Percentiles rank a stretch among this genome's conserved stretches.
These are phyloP conservation scores for Lactarius hengduanensis DNA, from an alignment of 768 basidiomycete genomes.

Conservation along the genomic window DNA sequence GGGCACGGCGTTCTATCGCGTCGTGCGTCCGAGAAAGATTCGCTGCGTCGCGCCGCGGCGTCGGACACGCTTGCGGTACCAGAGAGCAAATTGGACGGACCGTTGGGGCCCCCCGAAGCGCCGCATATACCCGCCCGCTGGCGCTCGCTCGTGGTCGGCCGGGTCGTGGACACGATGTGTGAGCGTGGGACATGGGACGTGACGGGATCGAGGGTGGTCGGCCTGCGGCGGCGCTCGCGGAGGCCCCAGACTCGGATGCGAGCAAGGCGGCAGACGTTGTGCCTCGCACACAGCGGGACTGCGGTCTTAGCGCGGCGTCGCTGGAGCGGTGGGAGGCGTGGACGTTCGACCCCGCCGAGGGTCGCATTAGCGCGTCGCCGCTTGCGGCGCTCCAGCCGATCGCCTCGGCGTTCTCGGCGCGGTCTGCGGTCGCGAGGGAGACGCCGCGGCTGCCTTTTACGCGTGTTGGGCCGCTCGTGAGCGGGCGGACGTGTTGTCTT, in stretches of 20 bases:
- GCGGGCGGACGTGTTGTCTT: slow-evolving; percentile 24
- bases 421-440: slow-evolving; percentile 12
- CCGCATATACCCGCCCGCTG: slow-evolving; percentile 42
- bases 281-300: slow-evolving; percentile 29
- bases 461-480: slow-evolving; percentile 27
- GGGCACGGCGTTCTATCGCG: slow-evolving; percentile 77
- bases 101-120: slow-evolving; percentile 30
- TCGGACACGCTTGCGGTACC: slow-evolving; percentile 48
- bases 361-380: slow-evolving; percentile 50
- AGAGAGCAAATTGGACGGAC: slow-evolving; percentile 37
- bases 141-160: slow-evolving; percentile 55
- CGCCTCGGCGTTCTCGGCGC: neutral
- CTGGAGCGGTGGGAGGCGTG: slow-evolving; percentile 84
- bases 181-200: slow-evolving; percentile 83
- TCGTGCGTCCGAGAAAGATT: slow-evolving; percentile 68
- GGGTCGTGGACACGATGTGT: slow-evolving; percentile 55
- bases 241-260: slow-evolving; percentile 17
- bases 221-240: slow-evolving; percentile 66
- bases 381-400: slow-evolving; percentile 46
- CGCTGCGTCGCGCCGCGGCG: slow-evolving; percentile 45
- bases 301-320: slow-evolving; percentile 58
- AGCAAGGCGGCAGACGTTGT: slow-evolving; percentile 15
- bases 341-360: slow-evolving; percentile 62
- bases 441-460: slow-evolving; percentile 28
- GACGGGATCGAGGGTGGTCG: slow-evolving; percentile 51